phyloP scores from a whole-genome alignment of 371 early-diverging fungal genomes.

The Mortierella sp. region DNA sequence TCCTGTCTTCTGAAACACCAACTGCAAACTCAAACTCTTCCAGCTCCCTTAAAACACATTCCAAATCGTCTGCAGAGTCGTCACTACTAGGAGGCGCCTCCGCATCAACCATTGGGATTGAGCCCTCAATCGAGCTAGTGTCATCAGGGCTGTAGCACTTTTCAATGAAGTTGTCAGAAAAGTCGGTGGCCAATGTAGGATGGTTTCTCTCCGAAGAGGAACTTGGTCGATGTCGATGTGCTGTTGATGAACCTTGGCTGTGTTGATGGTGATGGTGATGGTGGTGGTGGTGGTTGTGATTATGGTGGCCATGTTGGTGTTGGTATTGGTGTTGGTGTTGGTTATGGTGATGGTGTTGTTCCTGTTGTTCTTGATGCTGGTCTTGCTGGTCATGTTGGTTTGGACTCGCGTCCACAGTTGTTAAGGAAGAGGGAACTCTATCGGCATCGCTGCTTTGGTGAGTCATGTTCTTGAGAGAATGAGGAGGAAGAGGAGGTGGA shows the following conservation, averaged over 20 bases:
- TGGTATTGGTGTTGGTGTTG: conserved; percentile 11
- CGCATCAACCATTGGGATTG: conserved; percentile 22
- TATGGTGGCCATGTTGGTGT: conserved; percentile 13
- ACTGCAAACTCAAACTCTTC: conserved; percentile 64
- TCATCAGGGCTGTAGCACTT: conserved; percentile 54
- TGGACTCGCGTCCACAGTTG: neutral
- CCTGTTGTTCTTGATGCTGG: conserved; percentile 11
- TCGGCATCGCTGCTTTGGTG: conserved; percentile 24
- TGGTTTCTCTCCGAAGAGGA: conserved; percentile 26
- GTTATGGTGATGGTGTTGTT: conserved; percentile 3
- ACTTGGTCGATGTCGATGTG: conserved; percentile 18
- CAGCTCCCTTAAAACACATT: conserved; percentile 41
- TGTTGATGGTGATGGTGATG: conserved; percentile 19
- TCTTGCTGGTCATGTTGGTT: conserved; percentile 6
- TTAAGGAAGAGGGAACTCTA: conserved; percentile 1
- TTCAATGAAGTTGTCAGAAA: conserved; percentile 35
- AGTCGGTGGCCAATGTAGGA: conserved; percentile 30
- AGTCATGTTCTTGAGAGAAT: conserved; percentile 13
- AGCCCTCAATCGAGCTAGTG: conserved; percentile 52
- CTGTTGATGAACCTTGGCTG: conserved; percentile 5
- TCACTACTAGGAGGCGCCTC: conserved; percentile 3
- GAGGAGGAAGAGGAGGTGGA: no score
- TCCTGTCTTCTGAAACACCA: conserved; percentile 89
- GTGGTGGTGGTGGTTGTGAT: conserved; percentile 14
- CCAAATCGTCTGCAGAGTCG: conserved; percentile 16